A percentile compares a stretch with the other conserved stretches of the same genome.
Conservation (phyloP, 345 rosid genomes). For the Lepidium aucheri region DNA sequence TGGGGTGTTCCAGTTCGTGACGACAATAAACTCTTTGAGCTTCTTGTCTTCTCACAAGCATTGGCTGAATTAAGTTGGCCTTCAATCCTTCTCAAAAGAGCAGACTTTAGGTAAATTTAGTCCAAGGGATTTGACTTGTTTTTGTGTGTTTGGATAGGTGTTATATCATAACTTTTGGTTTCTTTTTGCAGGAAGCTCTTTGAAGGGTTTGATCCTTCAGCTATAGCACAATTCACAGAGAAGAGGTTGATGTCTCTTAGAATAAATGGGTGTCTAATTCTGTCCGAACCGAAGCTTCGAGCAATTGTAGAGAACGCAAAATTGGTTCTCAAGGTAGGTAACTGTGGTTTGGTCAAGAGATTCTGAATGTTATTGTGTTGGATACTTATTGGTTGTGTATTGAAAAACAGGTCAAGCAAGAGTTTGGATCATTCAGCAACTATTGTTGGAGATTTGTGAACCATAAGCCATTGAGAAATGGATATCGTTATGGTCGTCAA, state of each 20-base stretch:
- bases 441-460: constrained; percentile 79
- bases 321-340: constrained; percentile 52
- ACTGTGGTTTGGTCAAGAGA: neutral
- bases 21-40: constrained; percentile 69
- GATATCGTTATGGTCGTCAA: constrained; percentile 66
- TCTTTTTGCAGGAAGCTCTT: constrained; percentile 56
- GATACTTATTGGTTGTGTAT: neutral
- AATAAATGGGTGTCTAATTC: constrained; percentile 50
- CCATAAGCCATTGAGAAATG: constrained; percentile 51
- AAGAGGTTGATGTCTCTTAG: constrained; percentile 60
- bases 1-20: constrained; percentile 84
- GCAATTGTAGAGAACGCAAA: constrained; percentile 79
- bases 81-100: constrained; percentile 57
- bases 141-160: neutral
- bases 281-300: constrained; percentile 82
- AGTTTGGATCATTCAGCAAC: constrained; percentile 74
- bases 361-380: neutral
- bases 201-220: constrained; percentile 54
- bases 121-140: neutral
- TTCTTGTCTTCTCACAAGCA: constrained; percentile 90
- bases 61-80: constrained; percentile 91
- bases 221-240: constrained; percentile 58
- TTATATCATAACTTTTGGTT: neutral
- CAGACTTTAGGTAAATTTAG: constrained; percentile 47
- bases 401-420: constrained; percentile 56